Evolutionary conservation across 305 asterid species (phyloP), one percentile per base, ranked within the genome.

Genomic region (Fraxinus greggii): DNA sequence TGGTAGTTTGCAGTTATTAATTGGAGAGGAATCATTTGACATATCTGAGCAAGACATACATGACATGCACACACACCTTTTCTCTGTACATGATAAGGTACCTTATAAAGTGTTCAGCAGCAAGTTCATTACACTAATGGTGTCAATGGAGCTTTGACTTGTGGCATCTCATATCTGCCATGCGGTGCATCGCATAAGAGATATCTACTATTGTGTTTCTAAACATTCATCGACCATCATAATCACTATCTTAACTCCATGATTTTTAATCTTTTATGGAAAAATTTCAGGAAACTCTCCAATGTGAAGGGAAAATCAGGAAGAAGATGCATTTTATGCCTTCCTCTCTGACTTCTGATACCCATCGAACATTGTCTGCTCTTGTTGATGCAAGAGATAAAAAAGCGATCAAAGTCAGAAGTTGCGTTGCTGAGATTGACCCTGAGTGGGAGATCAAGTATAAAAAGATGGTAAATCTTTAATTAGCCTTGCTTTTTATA

Each of bases 321-420:
- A 90, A 83, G 69, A 88, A 89, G 87, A 87, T 92, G 92, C 85
- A 87, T 82, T 86, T 92, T 79, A 87, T 86, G 93, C 97, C 94
- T 61, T 89, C 94, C 19, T 92, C 97, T 76, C 81, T 90, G 76
- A 85, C 91, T 75, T 92, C 97, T 21, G 88, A 88, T 82, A 84
- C 97, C 70, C 94, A 92, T 87, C 86, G 88, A 51, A 65, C 79
- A 77, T 84, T 92, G 89, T 88, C 93, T 83, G 94, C 91, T 83
- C 82, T 92, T 73, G 91, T 90, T 72, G 91, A 92, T 75, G 89
- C 92, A 74, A 89, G 92, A 78, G 87, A 90, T 85, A 86, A 89
- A 86, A 92, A 88, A 81, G 89, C 80, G 45, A 87, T 76, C 80
- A 92, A 89, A 84, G 91, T 92, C 42, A 84, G 82, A 84, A 85